A percentile compares a stretch with the other conserved stretches of the same genome.
Conservation (phyloP, 129 eudicot genomes). For the sunflower (Helianthus annuus) region DNA sequence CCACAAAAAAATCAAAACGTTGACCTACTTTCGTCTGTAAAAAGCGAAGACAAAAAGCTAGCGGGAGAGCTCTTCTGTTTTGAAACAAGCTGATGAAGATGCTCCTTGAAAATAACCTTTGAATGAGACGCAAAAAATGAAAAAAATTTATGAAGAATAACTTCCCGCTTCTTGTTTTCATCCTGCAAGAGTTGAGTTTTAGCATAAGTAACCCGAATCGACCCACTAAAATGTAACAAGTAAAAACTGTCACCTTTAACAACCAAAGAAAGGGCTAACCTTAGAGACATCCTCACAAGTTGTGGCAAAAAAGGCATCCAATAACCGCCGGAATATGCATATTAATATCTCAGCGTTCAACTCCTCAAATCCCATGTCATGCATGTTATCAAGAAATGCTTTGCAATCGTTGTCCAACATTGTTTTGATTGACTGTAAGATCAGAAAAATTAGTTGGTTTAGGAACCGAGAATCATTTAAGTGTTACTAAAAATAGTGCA, state of each 20-base stretch:
- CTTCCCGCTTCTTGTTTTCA: slow-evolving; percentile 46
- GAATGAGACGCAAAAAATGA: slow-evolving; percentile 65
- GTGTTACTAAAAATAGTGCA: not conserved
- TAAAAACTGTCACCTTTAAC: not conserved
- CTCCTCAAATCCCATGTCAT: slow-evolving; percentile 40
- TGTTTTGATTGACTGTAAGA: slow-evolving; percentile 42
- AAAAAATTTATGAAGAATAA: slow-evolving; percentile 57
- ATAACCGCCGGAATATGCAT: slow-evolving; percentile 63
- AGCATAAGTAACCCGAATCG: not conserved
- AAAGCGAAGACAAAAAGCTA: slow-evolving; percentile 54
- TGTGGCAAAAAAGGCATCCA: slow-evolving; percentile 52
- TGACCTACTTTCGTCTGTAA: slow-evolving; percentile 58
- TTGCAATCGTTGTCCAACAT: slow-evolving; percentile 56
- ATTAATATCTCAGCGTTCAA: slow-evolving; percentile 62
- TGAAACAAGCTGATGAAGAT: slow-evolving; percentile 53
- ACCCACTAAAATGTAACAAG: not conserved
- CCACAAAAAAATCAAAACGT: not conserved
- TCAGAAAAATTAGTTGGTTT: slow-evolving; percentile 14
- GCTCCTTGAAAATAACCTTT: slow-evolving; percentile 52
- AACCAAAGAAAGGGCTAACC: slow-evolving; percentile 36
- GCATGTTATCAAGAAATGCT: slow-evolving; percentile 51
- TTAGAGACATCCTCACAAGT: slow-evolving; percentile 39
- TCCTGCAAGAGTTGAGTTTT: slow-evolving; percentile 46
- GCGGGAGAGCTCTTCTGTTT: slow-evolving; percentile 53
- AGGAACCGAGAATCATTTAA: not conserved